These are phyloP conservation scores for Flaveria ramosissima DNA, from an alignment of 129 eudicot species.

Conservation along the genomic window DNA sequence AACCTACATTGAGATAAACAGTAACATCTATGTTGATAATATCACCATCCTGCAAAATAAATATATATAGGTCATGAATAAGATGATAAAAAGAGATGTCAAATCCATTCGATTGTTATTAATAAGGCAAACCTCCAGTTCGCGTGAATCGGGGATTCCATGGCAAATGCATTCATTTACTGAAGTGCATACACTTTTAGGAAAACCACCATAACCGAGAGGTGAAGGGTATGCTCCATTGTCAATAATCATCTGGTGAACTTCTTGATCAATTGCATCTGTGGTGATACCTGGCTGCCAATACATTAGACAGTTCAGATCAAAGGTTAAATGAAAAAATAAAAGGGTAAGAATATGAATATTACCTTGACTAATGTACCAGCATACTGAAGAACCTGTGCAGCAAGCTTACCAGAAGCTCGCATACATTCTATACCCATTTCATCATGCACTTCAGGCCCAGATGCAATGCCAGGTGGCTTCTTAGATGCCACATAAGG, in stretches of 20 bases:
- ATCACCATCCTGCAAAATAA: slow-evolving; percentile 83
- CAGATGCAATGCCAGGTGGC: slow-evolving; percentile 68
- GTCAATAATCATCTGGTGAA: slow-evolving; percentile 84
- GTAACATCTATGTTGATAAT: slow-evolving; percentile 90
- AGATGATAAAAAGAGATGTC: background rate
- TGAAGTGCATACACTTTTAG: slow-evolving; percentile 96
- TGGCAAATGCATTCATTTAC: slow-evolving; percentile 97
- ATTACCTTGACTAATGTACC: slow-evolving; percentile 88
- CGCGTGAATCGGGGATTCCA: slow-evolving; percentile 96
- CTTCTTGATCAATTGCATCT: slow-evolving; percentile 89
- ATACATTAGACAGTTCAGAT: slow-evolving; percentile 20
- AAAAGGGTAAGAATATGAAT: background rate
- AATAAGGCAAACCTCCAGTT: slow-evolving; percentile 66
- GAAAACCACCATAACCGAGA: slow-evolving; percentile 94
- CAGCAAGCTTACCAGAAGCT: slow-evolving; percentile 94
- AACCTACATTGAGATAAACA: slow-evolving; percentile 86
- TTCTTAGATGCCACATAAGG: slow-evolving; percentile 60
- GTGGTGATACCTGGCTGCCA: slow-evolving; percentile 96
- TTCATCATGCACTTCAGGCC: slow-evolving; percentile 74
- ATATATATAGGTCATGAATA: background rate
- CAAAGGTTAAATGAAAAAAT: background rate
- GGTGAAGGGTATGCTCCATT: slow-evolving; percentile 98
- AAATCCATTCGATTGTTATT: background rate
- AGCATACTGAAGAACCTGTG: slow-evolving; percentile 87
- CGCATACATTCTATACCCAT: slow-evolving; percentile 80